Conservation (phyloP, 176 grass and related monocot species). For the Pontederia crassipes region DNA sequence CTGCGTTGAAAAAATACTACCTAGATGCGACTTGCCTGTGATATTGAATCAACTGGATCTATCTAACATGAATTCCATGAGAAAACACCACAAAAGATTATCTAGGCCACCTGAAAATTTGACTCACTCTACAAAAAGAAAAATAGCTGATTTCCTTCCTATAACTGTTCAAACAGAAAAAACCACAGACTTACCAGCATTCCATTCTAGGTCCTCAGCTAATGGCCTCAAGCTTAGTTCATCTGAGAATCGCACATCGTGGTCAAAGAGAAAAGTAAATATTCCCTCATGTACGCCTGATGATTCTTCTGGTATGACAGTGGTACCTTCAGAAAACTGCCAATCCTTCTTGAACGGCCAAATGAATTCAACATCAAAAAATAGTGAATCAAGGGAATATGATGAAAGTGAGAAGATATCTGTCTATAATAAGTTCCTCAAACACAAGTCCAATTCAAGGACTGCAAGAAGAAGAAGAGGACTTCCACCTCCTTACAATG, state of each 20-base stretch:
- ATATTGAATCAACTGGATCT: conserved; percentile 13
- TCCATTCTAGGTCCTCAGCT: conserved; percentile 19
- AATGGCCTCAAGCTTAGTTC: conserved; percentile 35
- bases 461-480: conserved; percentile 25
- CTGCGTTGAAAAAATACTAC: conserved; percentile 16
- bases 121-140: conserved; percentile 21
- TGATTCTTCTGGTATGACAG: conserved; percentile 26
- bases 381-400: conserved; percentile 20
- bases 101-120: conserved; percentile 35
- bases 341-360: neutral
- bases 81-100: conserved; percentile 22
- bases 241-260: conserved; percentile 19
- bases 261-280: conserved; percentile 41
- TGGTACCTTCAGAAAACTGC: neutral
- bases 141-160: neutral
- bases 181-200: conserved; percentile 26
- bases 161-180: conserved; percentile 6
- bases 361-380: neutral
- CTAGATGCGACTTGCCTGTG: conserved; percentile 16
- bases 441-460: conserved; percentile 49
- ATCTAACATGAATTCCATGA: conserved; percentile 28
- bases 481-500: conserved; percentile 28
- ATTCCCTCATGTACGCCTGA: conserved; percentile 31
- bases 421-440: conserved; percentile 48
- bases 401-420: conserved; percentile 19